phyloP scores from a whole-genome alignment of 306 rosid species.

The Fragaria iinumae region DNA sequence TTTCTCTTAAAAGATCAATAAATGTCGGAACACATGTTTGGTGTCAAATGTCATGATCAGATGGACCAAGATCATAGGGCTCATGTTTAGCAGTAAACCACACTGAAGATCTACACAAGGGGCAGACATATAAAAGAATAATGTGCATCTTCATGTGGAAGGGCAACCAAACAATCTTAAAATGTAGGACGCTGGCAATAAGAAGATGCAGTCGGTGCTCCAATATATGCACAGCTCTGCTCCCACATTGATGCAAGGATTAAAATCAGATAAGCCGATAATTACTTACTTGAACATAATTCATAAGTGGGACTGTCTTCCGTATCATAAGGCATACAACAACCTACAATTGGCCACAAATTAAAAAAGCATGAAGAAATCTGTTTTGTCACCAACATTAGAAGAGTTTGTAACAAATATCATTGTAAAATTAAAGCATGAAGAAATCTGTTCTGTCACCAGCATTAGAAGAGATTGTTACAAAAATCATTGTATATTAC shows the following conservation, averaged over 20 bases:
- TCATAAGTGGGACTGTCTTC: slow-evolving; percentile 90
- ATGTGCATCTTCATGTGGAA: background rate
- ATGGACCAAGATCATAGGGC: background rate
- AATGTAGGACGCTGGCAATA: background rate
- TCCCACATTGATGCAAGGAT: background rate
- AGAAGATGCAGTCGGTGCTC: background rate
- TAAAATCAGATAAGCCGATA: slow-evolving; percentile 8
- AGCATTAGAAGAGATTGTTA: background rate
- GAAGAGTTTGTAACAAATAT: slow-evolving; percentile 5
- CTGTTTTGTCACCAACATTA: background rate
- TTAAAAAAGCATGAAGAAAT: slow-evolving; percentile 15
- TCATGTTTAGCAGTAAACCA: background rate
- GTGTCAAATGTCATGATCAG: background rate
- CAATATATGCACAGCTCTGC: background rate
- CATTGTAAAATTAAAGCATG: background rate
- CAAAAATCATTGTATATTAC: slow-evolving; percentile 27
- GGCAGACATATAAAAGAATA: background rate
- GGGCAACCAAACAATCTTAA: background rate
- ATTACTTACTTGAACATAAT: slow-evolving; percentile 83
- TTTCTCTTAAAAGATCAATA: background rate
- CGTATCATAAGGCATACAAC: slow-evolving; percentile 95
- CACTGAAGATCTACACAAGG: background rate
- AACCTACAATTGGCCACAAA: slow-evolving; percentile 47
- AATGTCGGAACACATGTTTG: background rate
- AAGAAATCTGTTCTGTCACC: background rate